Evolutionary conservation across 2,329 filamentous ascomycete species (phyloP).

Genomic region (Pyrenochaeta sp.): DNA sequence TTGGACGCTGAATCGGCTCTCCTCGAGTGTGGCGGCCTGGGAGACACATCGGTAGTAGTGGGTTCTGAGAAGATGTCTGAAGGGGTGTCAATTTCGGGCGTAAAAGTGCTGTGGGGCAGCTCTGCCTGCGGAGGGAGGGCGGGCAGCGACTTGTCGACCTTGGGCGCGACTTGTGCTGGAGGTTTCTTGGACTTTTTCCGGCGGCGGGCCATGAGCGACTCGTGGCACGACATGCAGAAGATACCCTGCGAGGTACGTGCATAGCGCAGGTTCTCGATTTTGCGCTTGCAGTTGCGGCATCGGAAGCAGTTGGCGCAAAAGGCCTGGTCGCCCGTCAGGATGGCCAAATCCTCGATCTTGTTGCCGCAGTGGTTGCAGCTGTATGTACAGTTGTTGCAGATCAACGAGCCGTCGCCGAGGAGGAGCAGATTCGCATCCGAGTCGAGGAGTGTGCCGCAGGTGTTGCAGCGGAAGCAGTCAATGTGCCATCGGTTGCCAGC

Average conservation of each 20-base stretch:
- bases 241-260: constrained; percentile 97
- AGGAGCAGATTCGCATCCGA: constrained; percentile 97
- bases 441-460: constrained; percentile 92
- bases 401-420: constrained; percentile 94
- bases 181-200: constrained; percentile 79
- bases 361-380: constrained; percentile 96
- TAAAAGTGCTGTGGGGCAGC: constrained; percentile 66
- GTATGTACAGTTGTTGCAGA: constrained; percentile 99
- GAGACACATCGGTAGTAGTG: constrained; percentile 72
- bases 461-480: constrained; percentile 97
- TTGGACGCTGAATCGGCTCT: constrained; percentile 46
- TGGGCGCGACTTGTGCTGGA: constrained; percentile 54
- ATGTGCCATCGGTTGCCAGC: constrained; percentile 98
- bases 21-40: constrained; percentile 50
- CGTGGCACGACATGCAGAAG: constrained; percentile 99
- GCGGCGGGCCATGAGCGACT: constrained; percentile 91
- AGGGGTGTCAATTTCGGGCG: constrained; percentile 62
- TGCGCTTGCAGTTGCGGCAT: constrained; percentile 97
- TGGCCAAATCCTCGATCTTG: constrained; percentile 98
- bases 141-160: constrained; percentile 90
- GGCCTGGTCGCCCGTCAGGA: constrained; percentile 95
- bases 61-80: constrained; percentile 70
- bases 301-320: constrained; percentile 98
- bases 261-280: constrained; percentile 98
- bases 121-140: constrained; percentile 80